A percentile compares a stretch with the other conserved stretches of the same genome.
These are phyloP conservation scores for Candida incommunis DNA, from an alignment of 805 yeast genomes.

Conservation along the genomic window DNA sequence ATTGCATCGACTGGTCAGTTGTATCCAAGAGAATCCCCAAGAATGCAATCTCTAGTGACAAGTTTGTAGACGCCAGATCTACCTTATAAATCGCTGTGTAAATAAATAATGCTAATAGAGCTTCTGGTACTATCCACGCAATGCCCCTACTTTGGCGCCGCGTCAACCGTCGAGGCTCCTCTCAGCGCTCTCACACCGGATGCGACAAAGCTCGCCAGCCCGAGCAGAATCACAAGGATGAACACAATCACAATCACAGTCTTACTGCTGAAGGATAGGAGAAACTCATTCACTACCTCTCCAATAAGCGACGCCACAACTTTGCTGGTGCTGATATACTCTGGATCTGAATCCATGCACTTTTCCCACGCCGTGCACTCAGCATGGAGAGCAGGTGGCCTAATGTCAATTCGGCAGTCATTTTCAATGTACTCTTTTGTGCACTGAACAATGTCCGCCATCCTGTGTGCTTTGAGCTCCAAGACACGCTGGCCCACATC, in stretches of 20 bases:
- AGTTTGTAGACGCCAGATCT: neutral
- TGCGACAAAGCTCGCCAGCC: neutral
- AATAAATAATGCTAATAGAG: neutral
- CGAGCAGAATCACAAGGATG: conserved; percentile 4
- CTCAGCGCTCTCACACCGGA: neutral
- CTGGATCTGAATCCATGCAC: conserved; percentile 73
- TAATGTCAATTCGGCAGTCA: conserved; percentile 40
- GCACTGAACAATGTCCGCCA: conserved; percentile 52
- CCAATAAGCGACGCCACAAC: conserved; percentile 69
- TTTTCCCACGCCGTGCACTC: conserved; percentile 58
- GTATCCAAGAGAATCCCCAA: conserved; percentile 9
- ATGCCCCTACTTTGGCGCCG: no score
- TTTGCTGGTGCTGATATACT: conserved; percentile 41
- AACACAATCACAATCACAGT: conserved; percentile 8
- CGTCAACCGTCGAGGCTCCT: no score
- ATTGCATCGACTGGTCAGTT: conserved; percentile 67
- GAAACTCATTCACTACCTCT: conserved; percentile 60
- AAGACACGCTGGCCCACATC: conserved; percentile 62
- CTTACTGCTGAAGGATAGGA: conserved; percentile 41
- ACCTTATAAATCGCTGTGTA: neutral
- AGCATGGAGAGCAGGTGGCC: conserved; percentile 63
- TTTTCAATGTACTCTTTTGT: conserved; percentile 52
- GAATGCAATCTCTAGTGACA: neutral
- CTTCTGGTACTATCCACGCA: no score
- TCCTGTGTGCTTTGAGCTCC: conserved; percentile 36